Evolutionary conservation across 2,329 filamentous ascomycete species (phyloP).

Genomic region (Colletotrichum horii): DNA sequence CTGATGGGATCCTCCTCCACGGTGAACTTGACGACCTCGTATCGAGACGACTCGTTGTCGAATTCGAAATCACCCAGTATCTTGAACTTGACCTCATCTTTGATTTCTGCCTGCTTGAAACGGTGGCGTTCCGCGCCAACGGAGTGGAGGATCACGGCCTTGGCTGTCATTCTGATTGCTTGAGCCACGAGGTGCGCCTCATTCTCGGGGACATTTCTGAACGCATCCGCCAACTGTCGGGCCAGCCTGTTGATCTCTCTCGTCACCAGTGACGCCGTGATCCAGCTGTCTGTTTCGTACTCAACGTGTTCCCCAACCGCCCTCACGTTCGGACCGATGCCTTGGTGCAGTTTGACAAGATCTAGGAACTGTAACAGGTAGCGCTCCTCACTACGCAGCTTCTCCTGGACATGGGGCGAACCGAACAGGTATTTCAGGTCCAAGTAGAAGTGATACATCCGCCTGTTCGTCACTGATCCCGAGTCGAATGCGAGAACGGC

Average conservation of each 20-base stretch:
- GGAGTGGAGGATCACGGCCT: constrained; percentile 86
- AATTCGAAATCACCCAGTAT: constrained; percentile 80
- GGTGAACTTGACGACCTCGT: constrained; percentile 81
- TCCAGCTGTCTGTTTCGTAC: constrained; percentile 98
- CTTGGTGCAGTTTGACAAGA: constrained; percentile 93
- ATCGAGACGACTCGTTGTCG: constrained; percentile 60
- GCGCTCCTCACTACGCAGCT: constrained; percentile 80
- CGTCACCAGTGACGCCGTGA: constrained; percentile 92
- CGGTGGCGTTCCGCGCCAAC: constrained; percentile 86
- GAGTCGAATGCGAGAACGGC: constrained; percentile 92
- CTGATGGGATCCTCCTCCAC: constrained; percentile 92
- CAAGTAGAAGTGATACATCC: constrained; percentile 97
- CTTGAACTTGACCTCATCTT: constrained; percentile 85
- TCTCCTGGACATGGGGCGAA: constrained; percentile 85
- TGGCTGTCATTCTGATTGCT: constrained; percentile 77
- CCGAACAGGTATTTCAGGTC: constrained; percentile 91
- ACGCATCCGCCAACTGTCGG: constrained; percentile 86
- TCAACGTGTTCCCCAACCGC: constrained; percentile 96
- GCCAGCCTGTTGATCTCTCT: constrained; percentile 94
- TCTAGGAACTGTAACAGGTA: constrained; percentile 96
- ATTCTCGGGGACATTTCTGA: constrained; percentile 70
- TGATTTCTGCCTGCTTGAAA: constrained; percentile 88
- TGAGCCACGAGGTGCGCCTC: constrained; percentile 69
- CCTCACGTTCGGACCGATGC: constrained; percentile 92
- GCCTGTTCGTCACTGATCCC: constrained; percentile 90